Base-by-base conservation (phyloP, 1,284 basidiomycete genomes). In the Ceratobasidium sp. region DNA sequence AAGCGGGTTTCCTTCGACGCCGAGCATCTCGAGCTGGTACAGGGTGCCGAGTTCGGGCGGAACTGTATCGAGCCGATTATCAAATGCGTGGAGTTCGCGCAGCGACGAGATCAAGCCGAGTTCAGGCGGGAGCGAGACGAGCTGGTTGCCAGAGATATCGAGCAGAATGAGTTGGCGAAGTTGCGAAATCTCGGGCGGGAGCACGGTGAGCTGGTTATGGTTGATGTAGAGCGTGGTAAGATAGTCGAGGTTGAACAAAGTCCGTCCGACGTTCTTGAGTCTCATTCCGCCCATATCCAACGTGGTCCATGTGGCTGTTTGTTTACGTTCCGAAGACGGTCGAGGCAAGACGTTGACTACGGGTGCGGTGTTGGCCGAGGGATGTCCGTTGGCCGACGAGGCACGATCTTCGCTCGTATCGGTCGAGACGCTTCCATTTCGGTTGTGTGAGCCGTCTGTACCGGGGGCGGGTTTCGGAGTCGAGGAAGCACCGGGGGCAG, bases 211-310 rank as follows among this genome's bases (percentile, higher is more conserved):
- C 45, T 91, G 88, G 82, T 99, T 99, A 87, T 99, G 97, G 82
- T 99, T 99, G 85, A 99, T 94, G 85, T 98, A 99, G 75, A 99
- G 90, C 79, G 93, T 94, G 78, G 94, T 94, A 79, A 99, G 91
- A 86, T 95, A 96, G 20, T 89, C 89, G 87, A 98, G 99, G n/a
- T 91, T 88, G 86, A 99, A 99, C 45, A 98, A 87, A 15, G 90
- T 90, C 13, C 90, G 85, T 35, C 96, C 94, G 66, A 99, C 87
- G 80, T 94, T 96, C 88, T 97, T 97, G 82, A 99, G 90, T 79
- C 91, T 90, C 78, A 98, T 92, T 4, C 97, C 97, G 76, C 98
- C 97, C 90, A 99, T 96, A 85, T 99, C 97, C 77, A 99, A 87
- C 15, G 95, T 95, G 37, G 87, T 93, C 97, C 97, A 99, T 0